Base-by-base conservation (phyloP, 192 early-diverging fungal species). In the Phlyctochytrium arcticum region DNA sequence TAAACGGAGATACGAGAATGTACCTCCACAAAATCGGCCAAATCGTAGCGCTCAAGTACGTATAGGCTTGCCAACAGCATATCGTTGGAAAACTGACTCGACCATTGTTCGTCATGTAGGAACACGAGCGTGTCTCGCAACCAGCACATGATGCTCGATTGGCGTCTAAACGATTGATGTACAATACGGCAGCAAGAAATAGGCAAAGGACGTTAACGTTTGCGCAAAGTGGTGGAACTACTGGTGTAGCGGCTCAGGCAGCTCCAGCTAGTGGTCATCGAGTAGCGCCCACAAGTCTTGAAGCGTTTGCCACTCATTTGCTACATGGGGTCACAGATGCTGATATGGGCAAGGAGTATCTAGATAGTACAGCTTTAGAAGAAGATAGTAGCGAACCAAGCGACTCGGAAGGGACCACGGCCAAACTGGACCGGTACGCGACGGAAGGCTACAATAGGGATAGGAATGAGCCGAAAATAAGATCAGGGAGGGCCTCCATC, bases 301-400 rank as follows among this genome's bases (percentile, higher is more conserved):
- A 62, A 33, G 60, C 60, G 3, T 62, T 62, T 42, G 60, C 46
- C 23, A 21, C 42, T 17, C 60, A 49, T 23, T 50, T 62, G 17
- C 10, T 42, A 27, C 60, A 62, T 21, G 30, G 17, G 19, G 30
- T 50, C 15, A 50, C 42, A 1, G 60, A 62, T 27, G 44, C 48
- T 6, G 8, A 23, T 24, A 21, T n/a, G 30, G 24, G 9, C n/a
- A n/a, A 23, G 48, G 46, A 27, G 46, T 27, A 47, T 34, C 21
- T 50, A 3, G 60, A 62, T 34, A 36, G 21, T 30, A 24, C 57
- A 2, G 35, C 34, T 19, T n/a, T n/a, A n/a, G n/a, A n/a, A n/a
- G n/a, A n/a, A n/a, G n/a, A n/a, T n/a, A n/a, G n/a, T n/a, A n/a
- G n/a, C n/a, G n/a, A n/a, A n/a, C n/a, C n/a, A n/a, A n/a, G n/a